Conservation (phyloP, 768 basidiomycete genomes). For the Holtermannia corniformis region DNA sequence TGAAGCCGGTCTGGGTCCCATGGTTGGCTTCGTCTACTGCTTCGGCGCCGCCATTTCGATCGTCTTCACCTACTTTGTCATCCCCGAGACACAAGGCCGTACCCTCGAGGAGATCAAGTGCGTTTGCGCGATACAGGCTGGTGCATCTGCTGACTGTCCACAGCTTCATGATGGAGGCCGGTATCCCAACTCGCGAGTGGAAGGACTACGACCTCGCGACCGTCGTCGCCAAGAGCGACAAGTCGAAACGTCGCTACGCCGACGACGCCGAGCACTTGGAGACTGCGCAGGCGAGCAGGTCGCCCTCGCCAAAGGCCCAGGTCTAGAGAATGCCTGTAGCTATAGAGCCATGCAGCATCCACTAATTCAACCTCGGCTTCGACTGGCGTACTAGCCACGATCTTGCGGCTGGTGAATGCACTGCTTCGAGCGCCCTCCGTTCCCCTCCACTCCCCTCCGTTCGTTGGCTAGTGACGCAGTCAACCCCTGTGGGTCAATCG, state of each 20-base stretch:
- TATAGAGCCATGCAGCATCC: no score
- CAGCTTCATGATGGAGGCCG: constrained; percentile 33
- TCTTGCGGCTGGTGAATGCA: no score
- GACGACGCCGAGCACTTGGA: constrained; percentile 20
- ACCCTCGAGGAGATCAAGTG: constrained; percentile 34
- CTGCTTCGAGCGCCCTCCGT: no score
- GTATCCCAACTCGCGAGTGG: constrained; percentile 30
- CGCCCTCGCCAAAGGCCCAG: neutral
- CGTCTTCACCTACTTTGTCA: constrained; percentile 34
- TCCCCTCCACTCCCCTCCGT: no score
- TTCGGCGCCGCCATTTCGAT: constrained; percentile 20
- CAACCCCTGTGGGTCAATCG: no score
- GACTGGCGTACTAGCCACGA: no score
- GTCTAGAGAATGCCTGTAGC: constrained; percentile 7
- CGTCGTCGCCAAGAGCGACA: constrained; percentile 22
- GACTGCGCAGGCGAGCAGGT: constrained; percentile 3
- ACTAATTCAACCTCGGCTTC: no score
- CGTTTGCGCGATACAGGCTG: neutral
- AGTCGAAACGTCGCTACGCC: constrained; percentile 13
- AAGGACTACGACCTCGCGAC: constrained; percentile 28
- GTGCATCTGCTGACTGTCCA: neutral
- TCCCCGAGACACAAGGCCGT: constrained; percentile 35
- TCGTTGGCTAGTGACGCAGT: no score
- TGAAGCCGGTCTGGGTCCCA: constrained; percentile 29
- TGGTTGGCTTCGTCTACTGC: constrained; percentile 38